A percentile compares a stretch with the other conserved stretches of the same genome.
phyloP scores from a whole-genome alignment of 257 asterid genomes.

The Paulownia fortunei region DNA sequence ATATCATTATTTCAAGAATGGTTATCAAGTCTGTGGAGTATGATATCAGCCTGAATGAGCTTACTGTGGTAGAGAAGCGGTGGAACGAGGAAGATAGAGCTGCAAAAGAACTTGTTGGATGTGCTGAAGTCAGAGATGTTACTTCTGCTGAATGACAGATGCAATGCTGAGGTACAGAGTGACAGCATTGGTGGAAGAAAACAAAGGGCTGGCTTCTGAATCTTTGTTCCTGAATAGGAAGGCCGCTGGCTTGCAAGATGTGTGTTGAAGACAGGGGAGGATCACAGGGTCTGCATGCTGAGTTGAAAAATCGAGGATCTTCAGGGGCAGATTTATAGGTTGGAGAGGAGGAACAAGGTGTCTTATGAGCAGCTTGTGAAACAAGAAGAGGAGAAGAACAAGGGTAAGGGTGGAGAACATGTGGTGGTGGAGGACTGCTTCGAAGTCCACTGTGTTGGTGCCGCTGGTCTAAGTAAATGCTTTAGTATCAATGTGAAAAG shows the following conservation, averaged over 20 bases:
- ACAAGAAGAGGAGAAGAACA: constrained; percentile 49
- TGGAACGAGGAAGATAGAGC: constrained; percentile 65
- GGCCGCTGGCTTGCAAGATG: constrained; percentile 89
- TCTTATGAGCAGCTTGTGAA: constrained; percentile 70
- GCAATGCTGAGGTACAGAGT: constrained; percentile 73
- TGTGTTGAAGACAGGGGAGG: constrained; percentile 84
- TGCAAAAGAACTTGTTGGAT: constrained; percentile 85
- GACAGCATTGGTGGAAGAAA: constrained; percentile 72
- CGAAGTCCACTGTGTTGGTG: too few relatives aligned
- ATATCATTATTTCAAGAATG: constrained; percentile 67
- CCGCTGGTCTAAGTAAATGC: constrained; percentile 32
- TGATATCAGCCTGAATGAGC: constrained; percentile 65
- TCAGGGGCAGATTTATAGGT: constrained; percentile 77
- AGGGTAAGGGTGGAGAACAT: constrained; percentile 37
- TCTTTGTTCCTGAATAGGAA: constrained; percentile 80
- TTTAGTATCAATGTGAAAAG: constrained; percentile 46
- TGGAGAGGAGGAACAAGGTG: constrained; percentile 92
- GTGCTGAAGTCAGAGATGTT: constrained; percentile 90
- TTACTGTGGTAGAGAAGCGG: constrained; percentile 52
- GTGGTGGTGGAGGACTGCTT: too few relatives aligned
- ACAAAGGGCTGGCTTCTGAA: constrained; percentile 77
- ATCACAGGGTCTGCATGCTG: constrained; percentile 79
- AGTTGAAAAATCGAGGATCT: constrained; percentile 93
- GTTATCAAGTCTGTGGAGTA: constrained; percentile 73
- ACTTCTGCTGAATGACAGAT: constrained; percentile 81